Base-by-base conservation (phyloP, 352 stramenopile genomes). In the Globisporangium radiosum region DNA sequence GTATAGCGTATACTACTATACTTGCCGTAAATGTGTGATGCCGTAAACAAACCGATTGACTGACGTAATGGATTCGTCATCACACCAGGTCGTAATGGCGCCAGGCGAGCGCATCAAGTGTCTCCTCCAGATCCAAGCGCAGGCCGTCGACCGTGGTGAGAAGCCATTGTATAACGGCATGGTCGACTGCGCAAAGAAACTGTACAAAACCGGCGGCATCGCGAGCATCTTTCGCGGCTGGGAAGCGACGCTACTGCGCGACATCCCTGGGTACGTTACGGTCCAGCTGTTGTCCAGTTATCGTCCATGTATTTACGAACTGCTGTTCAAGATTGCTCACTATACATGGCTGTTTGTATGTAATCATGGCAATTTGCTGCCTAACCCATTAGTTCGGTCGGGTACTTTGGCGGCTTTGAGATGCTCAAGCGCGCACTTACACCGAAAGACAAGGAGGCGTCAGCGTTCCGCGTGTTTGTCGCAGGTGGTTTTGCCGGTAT, bases 51-150 rank as follows among this genome's bases (percentile, higher is more conserved):
- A 33, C 25, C 1, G 25, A 33, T 33, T 2, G 25, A 33, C 25
- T 33, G 25, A 33, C 25, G 25, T 33, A 33, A 33, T 33, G 25
- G 25, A 33, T 33, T 33, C 25, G 25, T 33, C 25, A 3, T 33
- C 25, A 33, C 25, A 33, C 25, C 43, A 65, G 44, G 78, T 92
- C 45, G 69, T 98, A 56, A 99, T 98, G 93, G 90, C 95, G 14
- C 96, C 96, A 15, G 93, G 88, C 52, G 96, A 99, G 79, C 80
- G 96, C 54, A 97, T 99, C 71, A 99, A 99, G 84, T 98, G 94
- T 60, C 71, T 99, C 59, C 78, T 90, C 17, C 84, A 94, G 79
- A 97, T 98, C 59, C 94, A 99, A 68, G 78, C 86, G 36, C 81
- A 92, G 60, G 83, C 82, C 7, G 75, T 94, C 47, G 81, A 87